Conservation (phyloP, 495 filamentous ascomycete species). For the Daldinia bambusicola region DNA sequence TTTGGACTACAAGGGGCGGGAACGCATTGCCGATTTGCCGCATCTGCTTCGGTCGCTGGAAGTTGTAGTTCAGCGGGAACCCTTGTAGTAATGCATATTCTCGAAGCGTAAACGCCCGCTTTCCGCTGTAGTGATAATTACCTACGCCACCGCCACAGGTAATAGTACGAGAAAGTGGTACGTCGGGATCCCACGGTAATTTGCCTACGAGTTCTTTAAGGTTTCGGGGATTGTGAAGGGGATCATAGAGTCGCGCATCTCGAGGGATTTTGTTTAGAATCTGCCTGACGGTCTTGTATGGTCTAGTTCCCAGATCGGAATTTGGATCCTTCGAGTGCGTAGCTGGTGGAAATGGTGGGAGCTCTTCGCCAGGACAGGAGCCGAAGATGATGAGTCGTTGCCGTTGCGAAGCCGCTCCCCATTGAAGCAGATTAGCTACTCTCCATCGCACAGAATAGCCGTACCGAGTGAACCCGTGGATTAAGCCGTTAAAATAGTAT, state of each 20-base stretch:
- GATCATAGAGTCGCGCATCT: conserved; percentile 53
- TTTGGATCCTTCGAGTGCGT: conserved; percentile 67
- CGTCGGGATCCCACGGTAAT: conserved; percentile 58
- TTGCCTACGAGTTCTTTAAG: conserved; percentile 41
- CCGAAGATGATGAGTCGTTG: conserved; percentile 79
- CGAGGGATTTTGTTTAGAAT: conserved; percentile 52
- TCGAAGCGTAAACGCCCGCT: conserved; percentile 71
- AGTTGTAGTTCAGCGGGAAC: conserved; percentile 74
- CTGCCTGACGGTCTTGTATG: conserved; percentile 46
- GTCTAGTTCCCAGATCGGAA: conserved; percentile 56
- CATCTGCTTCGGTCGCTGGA: conserved; percentile 61
- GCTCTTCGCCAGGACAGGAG: conserved; percentile 77
- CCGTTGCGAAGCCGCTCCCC: conserved; percentile 56
- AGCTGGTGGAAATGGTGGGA: conserved; percentile 73
- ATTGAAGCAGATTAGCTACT: conserved; percentile 58
- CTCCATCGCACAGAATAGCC: conserved; percentile 75
- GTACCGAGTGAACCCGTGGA: conserved; percentile 70
- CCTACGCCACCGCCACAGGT: conserved; percentile 74
- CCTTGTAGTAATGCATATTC: conserved; percentile 82
- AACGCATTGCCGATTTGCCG: conserved; percentile 92
- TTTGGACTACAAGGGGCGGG: conserved; percentile 70
- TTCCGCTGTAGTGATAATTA: conserved; percentile 75
- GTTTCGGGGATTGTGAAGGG: conserved; percentile 51
- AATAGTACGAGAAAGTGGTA: conserved; percentile 67
- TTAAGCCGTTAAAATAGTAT: conserved; percentile 67